Evolutionary conservation across 805 yeast genomes (phyloP).

Genomic region (Brettanomyces naardenensis): DNA sequence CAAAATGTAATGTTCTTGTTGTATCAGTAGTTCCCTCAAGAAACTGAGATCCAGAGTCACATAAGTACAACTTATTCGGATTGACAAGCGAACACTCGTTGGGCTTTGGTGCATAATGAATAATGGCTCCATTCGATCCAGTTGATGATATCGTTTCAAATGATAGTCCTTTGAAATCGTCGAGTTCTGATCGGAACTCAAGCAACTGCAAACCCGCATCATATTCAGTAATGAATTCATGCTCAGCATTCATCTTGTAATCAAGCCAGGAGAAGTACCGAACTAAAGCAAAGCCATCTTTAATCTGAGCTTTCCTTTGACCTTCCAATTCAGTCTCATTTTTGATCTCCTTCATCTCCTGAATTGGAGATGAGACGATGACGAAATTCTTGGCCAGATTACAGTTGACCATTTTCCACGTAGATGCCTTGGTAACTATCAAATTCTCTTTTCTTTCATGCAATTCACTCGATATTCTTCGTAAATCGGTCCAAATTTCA

Average conservation of each 20-base stretch:
- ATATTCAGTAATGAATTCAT: constrained; percentile 50
- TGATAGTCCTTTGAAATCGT: constrained; percentile 53
- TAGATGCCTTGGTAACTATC: constrained; percentile 46
- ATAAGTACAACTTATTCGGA: constrained; percentile 44
- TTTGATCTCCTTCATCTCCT: constrained; percentile 44
- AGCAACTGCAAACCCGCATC: constrained; percentile 56
- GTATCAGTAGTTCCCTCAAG: constrained; percentile 60
- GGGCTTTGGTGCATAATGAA: constrained; percentile 59
- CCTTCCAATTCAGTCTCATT: constrained; percentile 42
- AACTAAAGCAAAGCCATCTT: constrained; percentile 50
- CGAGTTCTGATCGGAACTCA: constrained; percentile 43
- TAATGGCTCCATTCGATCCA: constrained; percentile 70
- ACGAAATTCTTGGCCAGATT: constrained; percentile 30
- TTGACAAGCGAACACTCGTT: constrained; percentile 38
- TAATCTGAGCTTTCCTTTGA: constrained; percentile 44
- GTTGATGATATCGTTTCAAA: constrained; percentile 70
- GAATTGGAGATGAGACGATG: constrained; percentile 46
- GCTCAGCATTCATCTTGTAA: constrained; percentile 32
- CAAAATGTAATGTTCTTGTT: constrained; percentile 53
- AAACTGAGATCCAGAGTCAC: constrained; percentile 56
- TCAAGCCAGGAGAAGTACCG: constrained; percentile 54
- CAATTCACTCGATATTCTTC: constrained; percentile 26
- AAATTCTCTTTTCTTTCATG: constrained; percentile 21
- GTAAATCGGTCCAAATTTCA: constrained; percentile 37
- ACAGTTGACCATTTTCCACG: constrained; percentile 62